Evolutionary conservation across 352 stramenopile species (phyloP), one percentile per base, ranked within the genome.

Genomic region (Ophiocytium majus): DNA sequence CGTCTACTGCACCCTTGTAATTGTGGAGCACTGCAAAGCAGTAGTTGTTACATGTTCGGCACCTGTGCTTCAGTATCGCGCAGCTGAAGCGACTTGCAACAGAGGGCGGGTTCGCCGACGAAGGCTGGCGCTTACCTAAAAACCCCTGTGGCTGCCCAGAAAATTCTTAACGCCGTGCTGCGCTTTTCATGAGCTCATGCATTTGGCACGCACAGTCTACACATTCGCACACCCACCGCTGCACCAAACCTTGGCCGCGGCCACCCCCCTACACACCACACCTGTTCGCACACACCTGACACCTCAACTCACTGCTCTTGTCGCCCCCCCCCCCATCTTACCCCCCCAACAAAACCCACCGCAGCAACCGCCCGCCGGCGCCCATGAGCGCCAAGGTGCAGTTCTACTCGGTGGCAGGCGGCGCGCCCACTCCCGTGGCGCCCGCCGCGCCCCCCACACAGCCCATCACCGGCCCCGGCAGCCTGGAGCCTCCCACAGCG

Each of bases 321-420:
- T n/a, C n/a, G n/a, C n/a, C n/a, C n/a, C n/a, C n/a, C 43, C 43
- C 43, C 43, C 43, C 43, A 14, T 57, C 5, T 57, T 57, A 14
- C 43, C 43, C 43, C 43, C 43, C 14, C 43, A 14, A 14, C 14
- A 14, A 57, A 57, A 57, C 43, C 43, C n/a, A n/a, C n/a, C n/a
- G n/a, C n/a, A 23, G 19, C 28, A 71, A 71, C 28, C 5, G 32
- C 5, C 66, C 66, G 32, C 66, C 66, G 14, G 35, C 32, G 5
- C 32, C 66, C 66, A 78, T 17, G 66, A 78, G 66, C 35, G 57
- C 57, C 57, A 71, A 71, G 57, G 66, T 78, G 32, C 66, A 78
- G 35, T 78, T 78, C 35, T 78, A 78, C 66, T 17, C 66, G 32
- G 5, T 78, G 14, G 66, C 66, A 14, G 66, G 66, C 32, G 66